A percentile compares a stretch with the other conserved stretches of the same genome.
These are phyloP conservation scores for Hylodesmum podocarpum DNA, from an alignment of 306 rosid species.

Conservation along the genomic window DNA sequence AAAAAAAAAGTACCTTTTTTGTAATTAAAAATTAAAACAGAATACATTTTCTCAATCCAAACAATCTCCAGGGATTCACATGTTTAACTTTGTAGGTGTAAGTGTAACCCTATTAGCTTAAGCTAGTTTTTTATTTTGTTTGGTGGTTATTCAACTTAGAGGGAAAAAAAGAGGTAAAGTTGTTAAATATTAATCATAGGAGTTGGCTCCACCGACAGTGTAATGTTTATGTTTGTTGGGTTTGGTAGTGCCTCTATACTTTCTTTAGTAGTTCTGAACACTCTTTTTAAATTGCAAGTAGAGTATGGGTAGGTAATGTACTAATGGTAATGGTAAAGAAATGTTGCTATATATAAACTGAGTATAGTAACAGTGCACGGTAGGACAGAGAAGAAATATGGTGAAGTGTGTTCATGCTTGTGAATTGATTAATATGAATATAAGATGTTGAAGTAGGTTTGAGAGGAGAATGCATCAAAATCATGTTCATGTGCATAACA, in stretches of 20 bases:
- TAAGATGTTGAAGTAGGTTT: conserved; percentile 4
- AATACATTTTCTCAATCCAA: not conserved
- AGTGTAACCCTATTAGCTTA: not conserved
- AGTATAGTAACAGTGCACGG: conserved; percentile 5
- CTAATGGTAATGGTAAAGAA: conserved; percentile 21
- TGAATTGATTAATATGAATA: not conserved
- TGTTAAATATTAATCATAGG: conserved; percentile 4
- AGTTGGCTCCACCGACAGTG: conserved; percentile 10
- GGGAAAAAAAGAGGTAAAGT: not conserved
- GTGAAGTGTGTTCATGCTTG: conserved; percentile 7
- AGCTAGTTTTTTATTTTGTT: not conserved
- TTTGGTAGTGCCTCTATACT: not conserved
- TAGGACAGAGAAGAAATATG: not conserved
- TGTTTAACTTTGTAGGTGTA: not conserved
- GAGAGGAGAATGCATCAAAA: conserved; percentile 14
- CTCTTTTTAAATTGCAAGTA: not conserved
- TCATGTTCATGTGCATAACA: not conserved
- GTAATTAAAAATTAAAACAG: not conserved
- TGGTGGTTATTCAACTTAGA: not conserved
- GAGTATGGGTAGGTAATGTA: conserved; percentile 24
- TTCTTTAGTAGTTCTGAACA: not conserved
- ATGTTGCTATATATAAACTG: not conserved
- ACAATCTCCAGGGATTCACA: not conserved
- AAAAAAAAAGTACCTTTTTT: not conserved
- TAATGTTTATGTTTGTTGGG: conserved; percentile 10